These are phyloP conservation scores for Linum lewisii DNA, from an alignment of 345 rosid species.

Conservation along the genomic window DNA sequence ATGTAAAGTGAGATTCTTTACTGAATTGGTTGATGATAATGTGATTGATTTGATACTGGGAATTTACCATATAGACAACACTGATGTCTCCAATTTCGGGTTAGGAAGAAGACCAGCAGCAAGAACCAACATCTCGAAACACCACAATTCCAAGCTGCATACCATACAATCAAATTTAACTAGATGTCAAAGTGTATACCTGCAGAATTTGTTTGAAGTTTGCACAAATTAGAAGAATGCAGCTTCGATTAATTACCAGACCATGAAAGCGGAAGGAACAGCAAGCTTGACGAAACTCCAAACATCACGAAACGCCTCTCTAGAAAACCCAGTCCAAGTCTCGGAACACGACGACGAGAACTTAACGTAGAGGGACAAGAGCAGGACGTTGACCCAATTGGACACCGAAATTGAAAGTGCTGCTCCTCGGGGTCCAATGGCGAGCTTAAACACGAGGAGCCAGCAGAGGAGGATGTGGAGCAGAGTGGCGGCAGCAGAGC, in stretches of 20 bases:
- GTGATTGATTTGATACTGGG: too few species aligned
- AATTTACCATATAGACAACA: constrained; percentile 31
- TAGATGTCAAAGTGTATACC: neutral
- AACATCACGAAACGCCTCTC: constrained; percentile 30
- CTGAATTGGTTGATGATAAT: too few species aligned
- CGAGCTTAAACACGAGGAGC: constrained; percentile 32
- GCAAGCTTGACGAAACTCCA: constrained; percentile 40
- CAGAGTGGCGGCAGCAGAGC: constrained; percentile 25
- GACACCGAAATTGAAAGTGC: constrained; percentile 32
- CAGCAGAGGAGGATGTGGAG: constrained; percentile 33
- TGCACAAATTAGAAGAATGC: too few species aligned
- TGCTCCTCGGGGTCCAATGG: constrained; percentile 36
- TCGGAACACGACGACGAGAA: constrained; percentile 24
- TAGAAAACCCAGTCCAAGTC: constrained; percentile 44
- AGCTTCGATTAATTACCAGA: constrained; percentile 24
- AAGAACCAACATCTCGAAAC: constrained; percentile 36
- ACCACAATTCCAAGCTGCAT: constrained; percentile 35
- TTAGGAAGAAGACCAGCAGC: constrained; percentile 37
- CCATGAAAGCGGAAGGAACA: constrained; percentile 48
- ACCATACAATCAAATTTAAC: neutral
- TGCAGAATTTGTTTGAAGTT: neutral
- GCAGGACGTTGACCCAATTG: constrained; percentile 33
- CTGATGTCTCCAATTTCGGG: constrained; percentile 39
- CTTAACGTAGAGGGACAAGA: constrained; percentile 28
- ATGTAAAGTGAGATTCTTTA: too few species aligned